Base-by-base conservation (phyloP, 768 basidiomycete species). In the Erythrobasidium yunnanense region DNA sequence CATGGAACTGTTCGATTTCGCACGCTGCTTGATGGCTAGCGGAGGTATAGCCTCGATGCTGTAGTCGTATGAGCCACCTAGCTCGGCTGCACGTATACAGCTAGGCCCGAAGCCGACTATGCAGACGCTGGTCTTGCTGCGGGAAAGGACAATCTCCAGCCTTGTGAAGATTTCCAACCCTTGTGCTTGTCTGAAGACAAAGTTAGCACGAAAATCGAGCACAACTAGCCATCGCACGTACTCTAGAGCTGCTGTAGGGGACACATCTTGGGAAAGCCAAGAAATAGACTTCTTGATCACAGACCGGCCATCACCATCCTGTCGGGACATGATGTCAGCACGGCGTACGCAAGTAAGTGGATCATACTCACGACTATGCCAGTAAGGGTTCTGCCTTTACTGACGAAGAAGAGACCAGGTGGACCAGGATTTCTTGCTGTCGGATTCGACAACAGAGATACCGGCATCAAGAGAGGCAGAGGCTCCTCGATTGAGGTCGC, bases 361-460 rank as follows among this genome's bases (percentile, higher is more conserved):
- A 20, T 45, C 0, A 22, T 1, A 32, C 13, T 17, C 2, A 20
- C 55, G 1, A 70, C 71, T 27, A 71, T 72, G 3, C 63, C 63
- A 5, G 63, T 71, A 4, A 63, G 3, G 5, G 52, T 38, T 6
- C 27, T 22, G 4, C 72, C 70, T 45, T 66, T 66, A 20, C 67
- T 62, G 29, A 71, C 71, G 33, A 72, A 72, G 68, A 73, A 73
- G 6, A 73, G 66, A 0, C 71, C 72, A 0, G 72, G 72, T 15
- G 67, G 70, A 0, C 70, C 72, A 20, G 47, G 66, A 15, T 67
- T 57, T 1, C 70, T 55, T 1, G 66, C 53, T 1, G 72, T 67
- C 0, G 71, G 69, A 18, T 71, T 70, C 25, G 70, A 67, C 3
- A 73, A 66, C 5, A 73, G 65, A 23, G 72, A 73, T 20, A 73